These are phyloP conservation scores for Anaeramoeba ignava DNA, from an alignment of 78 protist genomes.

Conservation along the genomic window DNA sequence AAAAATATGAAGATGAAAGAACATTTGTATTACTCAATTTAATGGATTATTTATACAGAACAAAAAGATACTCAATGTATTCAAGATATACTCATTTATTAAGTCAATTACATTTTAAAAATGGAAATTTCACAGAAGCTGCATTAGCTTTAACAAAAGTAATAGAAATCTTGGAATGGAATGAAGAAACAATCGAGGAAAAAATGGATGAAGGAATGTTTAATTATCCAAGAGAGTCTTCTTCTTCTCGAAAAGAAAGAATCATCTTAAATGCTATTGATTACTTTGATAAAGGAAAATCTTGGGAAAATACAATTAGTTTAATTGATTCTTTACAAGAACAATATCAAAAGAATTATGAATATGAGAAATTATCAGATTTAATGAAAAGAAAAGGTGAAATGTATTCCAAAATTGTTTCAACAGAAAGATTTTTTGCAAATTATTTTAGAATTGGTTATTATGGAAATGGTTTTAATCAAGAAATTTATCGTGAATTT, in stretches of 20 bases:
- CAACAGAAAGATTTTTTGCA: not conserved
- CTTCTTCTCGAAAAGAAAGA: not conserved
- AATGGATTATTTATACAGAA: not conserved
- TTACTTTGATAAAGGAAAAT: not conserved
- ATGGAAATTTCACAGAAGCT: not conserved
- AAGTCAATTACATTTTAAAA: not conserved
- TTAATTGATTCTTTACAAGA: not conserved
- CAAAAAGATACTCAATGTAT: not conserved
- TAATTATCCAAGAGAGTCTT: not conserved
- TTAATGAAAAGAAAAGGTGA: not conserved
- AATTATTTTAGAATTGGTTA: not conserved
- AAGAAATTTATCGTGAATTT: not conserved
- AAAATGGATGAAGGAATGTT: not conserved
- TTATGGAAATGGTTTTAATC: not conserved
- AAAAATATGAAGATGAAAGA: not conserved
- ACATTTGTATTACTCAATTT: not conserved
- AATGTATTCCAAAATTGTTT: not conserved
- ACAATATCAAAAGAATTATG: not conserved
- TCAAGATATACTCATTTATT: not conserved
- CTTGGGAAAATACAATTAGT: not conserved
- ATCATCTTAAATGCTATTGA: not conserved
- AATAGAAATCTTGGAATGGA: not conserved
- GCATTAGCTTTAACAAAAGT: not conserved
- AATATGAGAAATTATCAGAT: not conserved
- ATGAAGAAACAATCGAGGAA: not conserved